Percentiles rank a stretch among this genome's conserved stretches.
These are phyloP conservation scores for Kokia cookei DNA, from an alignment of 441 rosid genomes.

Conservation along the genomic window DNA sequence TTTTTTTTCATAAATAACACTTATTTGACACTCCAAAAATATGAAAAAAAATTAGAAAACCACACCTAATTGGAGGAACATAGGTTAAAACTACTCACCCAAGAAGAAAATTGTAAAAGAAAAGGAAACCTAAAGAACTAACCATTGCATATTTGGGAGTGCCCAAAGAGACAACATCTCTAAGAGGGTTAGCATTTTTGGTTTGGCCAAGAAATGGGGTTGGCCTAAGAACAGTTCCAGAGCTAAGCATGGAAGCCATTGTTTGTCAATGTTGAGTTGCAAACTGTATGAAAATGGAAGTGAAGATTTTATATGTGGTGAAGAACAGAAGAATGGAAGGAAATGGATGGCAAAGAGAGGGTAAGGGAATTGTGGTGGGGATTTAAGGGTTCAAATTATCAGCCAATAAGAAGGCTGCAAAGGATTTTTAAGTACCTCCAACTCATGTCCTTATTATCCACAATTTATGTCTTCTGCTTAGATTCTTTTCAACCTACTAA, in stretches of 20 bases:
- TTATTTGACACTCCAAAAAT: too few relatives aligned
- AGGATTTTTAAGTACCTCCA: conserved; percentile 60
- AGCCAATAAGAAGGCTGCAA: conserved; percentile 60
- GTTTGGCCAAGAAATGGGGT: conserved; percentile 63
- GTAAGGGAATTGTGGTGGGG: conserved; percentile 27
- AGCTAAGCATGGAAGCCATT: conserved; percentile 58
- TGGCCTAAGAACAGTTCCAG: conserved; percentile 47
- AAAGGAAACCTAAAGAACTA: neutral
- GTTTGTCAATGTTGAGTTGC: conserved; percentile 7
- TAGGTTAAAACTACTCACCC: neutral
- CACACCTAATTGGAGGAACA: neutral
- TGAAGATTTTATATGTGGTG: neutral
- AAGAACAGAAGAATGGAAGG: conserved; percentile 15
- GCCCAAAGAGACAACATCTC: conserved; percentile 63
- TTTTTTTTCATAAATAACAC: too few relatives aligned
- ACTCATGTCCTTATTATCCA: conserved; percentile 55
- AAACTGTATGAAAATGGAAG: neutral
- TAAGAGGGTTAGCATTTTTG: conserved; percentile 52
- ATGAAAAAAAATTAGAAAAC: neutral
- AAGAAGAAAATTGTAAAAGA: neutral
- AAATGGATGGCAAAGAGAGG: conserved; percentile 34
- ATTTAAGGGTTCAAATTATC: conserved; percentile 21
- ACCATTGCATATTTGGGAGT: conserved; percentile 74
- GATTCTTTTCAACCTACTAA: too few relatives aligned
- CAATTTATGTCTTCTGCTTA: conserved; percentile 21